Conservation (phyloP, 139 green algal genomes). For the Mychonastes homosphaera region DNA sequence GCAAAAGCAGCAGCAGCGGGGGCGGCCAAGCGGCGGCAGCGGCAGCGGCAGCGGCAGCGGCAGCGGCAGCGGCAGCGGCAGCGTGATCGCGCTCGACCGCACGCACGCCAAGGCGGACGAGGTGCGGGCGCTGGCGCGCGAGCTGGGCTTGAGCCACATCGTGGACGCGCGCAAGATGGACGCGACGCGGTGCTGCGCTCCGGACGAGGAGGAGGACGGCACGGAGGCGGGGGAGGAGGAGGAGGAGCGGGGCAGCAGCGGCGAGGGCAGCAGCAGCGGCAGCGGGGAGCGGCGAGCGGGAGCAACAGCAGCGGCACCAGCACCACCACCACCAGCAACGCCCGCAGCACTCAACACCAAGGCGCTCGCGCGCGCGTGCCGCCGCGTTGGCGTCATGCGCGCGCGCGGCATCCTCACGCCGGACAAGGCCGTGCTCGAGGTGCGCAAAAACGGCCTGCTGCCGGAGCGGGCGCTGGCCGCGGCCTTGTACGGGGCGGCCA, state of each 20-base stretch:
- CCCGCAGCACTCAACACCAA: conserved; percentile 10
- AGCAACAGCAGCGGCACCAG: background rate
- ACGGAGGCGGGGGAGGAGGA: background rate
- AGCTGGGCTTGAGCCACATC: conserved; percentile 49
- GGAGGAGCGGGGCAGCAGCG: no score
- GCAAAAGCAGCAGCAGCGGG: no score
- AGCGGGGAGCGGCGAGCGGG: background rate
- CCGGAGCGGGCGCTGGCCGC: no score
- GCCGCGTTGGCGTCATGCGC: conserved; percentile 19
- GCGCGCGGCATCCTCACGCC: no score
- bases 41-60: no score
- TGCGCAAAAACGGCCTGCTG: no score
- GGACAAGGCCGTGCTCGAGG: no score
- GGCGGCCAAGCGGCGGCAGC: no score
- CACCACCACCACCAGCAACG: background rate
- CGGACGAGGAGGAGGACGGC: background rate
- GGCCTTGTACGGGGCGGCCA: no score
- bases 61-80: no score
- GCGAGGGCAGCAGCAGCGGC: background rate
- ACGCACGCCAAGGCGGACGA: conserved; percentile 63
- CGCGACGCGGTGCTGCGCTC: conserved; percentile 30
- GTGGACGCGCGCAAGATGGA: conserved; percentile 67
- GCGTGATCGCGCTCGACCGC: conserved; percentile 70
- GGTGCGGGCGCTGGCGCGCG: conserved; percentile 40
- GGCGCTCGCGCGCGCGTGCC: conserved; percentile 16